These are phyloP conservation scores for Blastomyces emzantsi DNA, from an alignment of 2,329 filamentous ascomycete species.

Conservation along the genomic window DNA sequence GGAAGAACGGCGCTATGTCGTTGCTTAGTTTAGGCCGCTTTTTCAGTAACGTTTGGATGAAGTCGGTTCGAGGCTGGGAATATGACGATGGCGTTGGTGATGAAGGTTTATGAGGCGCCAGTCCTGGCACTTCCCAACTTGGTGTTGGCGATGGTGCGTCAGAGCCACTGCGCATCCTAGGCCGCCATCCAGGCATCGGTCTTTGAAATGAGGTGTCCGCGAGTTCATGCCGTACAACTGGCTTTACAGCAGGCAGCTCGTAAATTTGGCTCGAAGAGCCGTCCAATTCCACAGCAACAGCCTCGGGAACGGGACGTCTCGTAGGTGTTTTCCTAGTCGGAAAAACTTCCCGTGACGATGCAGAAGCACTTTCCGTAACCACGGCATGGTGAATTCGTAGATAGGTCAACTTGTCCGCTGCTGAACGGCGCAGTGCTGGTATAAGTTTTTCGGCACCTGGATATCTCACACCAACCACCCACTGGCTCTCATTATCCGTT, in stretches of 20 bases:
- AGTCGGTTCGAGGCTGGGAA: constrained; percentile 22
- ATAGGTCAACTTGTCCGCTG: constrained; percentile 43
- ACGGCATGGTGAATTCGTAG: constrained; percentile 48
- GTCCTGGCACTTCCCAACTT: constrained; percentile 6
- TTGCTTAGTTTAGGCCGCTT: constrained; percentile 30
- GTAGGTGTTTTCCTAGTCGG: constrained; percentile 16
- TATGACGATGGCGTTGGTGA: constrained; percentile 17
- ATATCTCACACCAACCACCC: constrained; percentile 20
- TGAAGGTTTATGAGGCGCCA: neutral
- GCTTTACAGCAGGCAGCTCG: constrained; percentile 28
- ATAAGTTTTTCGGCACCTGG: constrained; percentile 48
- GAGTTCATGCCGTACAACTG: constrained; percentile 30
- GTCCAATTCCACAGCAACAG: constrained; percentile 23
- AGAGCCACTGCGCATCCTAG: neutral
- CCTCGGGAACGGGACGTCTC: constrained; percentile 14
- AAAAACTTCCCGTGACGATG: constrained; percentile 23
- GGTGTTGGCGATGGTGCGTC: neutral
- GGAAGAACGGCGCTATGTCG: constrained; percentile 32
- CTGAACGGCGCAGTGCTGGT: constrained; percentile 41
- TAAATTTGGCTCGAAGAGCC: constrained; percentile 23
- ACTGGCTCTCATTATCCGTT: constrained; percentile 4
- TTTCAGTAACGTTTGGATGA: constrained; percentile 31
- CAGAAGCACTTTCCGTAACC: constrained; percentile 40
- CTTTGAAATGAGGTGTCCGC: constrained; percentile 23
- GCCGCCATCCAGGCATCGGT: neutral